phyloP scores from a whole-genome alignment of 257 asterid genomes.

The Solanum medicagineum region DNA sequence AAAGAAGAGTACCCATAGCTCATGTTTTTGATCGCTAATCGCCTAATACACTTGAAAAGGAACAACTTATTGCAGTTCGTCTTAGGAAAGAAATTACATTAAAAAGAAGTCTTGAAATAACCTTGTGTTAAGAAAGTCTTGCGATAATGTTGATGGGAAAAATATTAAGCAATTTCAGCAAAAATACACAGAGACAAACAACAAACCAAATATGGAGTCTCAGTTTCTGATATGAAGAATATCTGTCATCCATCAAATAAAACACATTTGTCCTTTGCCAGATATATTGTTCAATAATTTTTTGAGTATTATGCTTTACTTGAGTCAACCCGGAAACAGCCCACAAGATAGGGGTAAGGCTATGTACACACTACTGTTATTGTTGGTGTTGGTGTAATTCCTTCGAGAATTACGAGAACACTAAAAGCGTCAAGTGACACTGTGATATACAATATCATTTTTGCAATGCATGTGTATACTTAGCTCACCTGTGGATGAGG shows the following conservation, averaged over 20 bases:
- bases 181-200: neutral
- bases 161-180: neutral
- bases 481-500: conserved; percentile 85
- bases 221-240: neutral
- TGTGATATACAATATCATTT: neutral
- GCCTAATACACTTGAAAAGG: neutral
- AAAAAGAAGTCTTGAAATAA: neutral
- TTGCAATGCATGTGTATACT: neutral
- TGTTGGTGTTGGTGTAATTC: no score
- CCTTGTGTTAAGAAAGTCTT: neutral
- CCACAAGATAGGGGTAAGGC: no score
- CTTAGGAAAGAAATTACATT: neutral
- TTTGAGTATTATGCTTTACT: no score
- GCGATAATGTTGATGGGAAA: neutral
- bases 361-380: no score
- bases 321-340: no score
- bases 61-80: neutral
- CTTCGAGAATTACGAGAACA: neutral
- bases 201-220: neutral
- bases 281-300: neutral
- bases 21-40: neutral
- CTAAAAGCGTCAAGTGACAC: neutral
- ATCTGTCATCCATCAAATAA: neutral
- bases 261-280: neutral
- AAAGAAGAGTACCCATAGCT: neutral